A percentile compares a stretch with the other conserved stretches of the same genome.
Conservation (phyloP, 768 basidiomycete genomes). For the Inosperma sp. region DNA sequence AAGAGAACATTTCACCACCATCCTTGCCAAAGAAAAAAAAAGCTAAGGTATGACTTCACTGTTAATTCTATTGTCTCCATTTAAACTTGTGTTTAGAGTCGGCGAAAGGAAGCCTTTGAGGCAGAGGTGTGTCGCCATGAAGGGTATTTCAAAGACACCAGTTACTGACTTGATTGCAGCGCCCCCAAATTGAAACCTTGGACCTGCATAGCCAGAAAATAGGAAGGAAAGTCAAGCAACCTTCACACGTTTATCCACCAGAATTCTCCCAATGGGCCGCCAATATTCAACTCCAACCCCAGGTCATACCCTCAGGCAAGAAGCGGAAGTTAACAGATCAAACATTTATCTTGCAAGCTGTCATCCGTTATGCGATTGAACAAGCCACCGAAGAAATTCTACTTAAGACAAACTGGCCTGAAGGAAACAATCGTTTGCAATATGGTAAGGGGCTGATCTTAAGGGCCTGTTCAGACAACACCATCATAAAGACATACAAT, state of each 20-base stretch:
- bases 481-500: not conserved
- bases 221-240: no score
- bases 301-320: not conserved
- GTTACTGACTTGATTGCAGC: not conserved
- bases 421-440: not conserved
- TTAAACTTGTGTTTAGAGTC: no score
- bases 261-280: not conserved
- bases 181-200: no score
- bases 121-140: not conserved
- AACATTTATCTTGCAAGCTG: not conserved
- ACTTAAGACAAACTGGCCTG: constrained; percentile 1
- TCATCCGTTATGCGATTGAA: not conserved
- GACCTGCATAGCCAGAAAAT: no score
- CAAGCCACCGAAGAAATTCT: not conserved
- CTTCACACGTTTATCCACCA: not conserved
- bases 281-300: not conserved
- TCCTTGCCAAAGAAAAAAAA: not conserved
- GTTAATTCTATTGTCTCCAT: not conserved
- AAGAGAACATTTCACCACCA: no score
- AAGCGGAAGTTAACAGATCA: not conserved
- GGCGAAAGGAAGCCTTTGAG: not conserved
- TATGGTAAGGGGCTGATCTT: not conserved
- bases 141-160: not conserved
- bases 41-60: not conserved
- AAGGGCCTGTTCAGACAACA: not conserved